Evolutionary conservation across 805 yeast genomes (phyloP).

Genomic region (Huiozyma naganishii): DNA sequence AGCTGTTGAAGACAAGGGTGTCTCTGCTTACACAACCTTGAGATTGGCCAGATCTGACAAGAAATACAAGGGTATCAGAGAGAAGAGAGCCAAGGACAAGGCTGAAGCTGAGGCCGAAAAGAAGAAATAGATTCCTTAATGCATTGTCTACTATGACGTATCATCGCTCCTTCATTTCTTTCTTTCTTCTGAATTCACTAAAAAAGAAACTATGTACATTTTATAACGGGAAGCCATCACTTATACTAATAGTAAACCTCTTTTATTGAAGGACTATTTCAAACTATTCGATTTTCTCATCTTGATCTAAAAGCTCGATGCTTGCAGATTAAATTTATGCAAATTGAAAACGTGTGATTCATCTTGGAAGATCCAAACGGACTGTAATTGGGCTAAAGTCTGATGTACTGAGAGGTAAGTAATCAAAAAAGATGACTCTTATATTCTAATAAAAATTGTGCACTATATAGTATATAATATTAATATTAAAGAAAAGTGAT

Average conservation of each 20-base stretch:
- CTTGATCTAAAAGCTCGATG: no score
- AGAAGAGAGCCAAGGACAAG: slow-evolving; percentile 91
- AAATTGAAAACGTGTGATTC: no score
- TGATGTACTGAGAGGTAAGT: background rate
- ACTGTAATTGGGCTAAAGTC: no score
- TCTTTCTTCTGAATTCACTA: slow-evolving; percentile 4
- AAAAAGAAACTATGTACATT: slow-evolving; percentile 21
- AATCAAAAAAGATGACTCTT: background rate
- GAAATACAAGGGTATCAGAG: slow-evolving; percentile 90
- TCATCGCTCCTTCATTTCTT: slow-evolving; percentile 5
- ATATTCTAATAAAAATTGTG: background rate
- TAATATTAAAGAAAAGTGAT: background rate
- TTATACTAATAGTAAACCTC: slow-evolving; percentile 16
- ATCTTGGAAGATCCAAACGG: no score
- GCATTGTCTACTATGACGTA: slow-evolving; percentile 1
- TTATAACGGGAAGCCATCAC: slow-evolving; percentile 27
- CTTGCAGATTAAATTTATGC: no score
- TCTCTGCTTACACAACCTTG: slow-evolving; percentile 86
- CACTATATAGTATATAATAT: background rate
- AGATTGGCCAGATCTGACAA: slow-evolving; percentile 91
- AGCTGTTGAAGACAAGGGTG: slow-evolving; percentile 70
- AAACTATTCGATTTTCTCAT: background rate
- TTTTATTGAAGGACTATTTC: slow-evolving; percentile 1
- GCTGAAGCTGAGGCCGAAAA: slow-evolving; percentile 99
- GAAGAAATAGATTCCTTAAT: slow-evolving; percentile 59